These are phyloP conservation scores for Sclerotinia borealis DNA, from an alignment of 2,329 filamentous ascomycete species.

Conservation along the genomic window DNA sequence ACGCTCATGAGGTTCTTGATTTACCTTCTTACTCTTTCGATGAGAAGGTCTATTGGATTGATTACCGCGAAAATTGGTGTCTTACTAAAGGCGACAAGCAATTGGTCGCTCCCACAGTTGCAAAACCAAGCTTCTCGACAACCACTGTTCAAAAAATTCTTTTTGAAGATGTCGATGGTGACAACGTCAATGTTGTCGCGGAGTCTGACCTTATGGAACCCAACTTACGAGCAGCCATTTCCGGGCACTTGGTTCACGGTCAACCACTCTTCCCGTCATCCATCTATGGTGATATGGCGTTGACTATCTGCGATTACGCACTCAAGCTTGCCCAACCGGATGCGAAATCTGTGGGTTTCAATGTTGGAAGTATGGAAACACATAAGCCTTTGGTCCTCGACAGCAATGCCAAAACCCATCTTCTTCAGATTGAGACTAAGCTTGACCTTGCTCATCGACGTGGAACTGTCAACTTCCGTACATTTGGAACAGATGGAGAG, in stretches of 20 bases:
- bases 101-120: conserved; percentile 45
- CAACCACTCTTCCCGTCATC: conserved; percentile 43
- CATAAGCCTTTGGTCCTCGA: conserved; percentile 60
- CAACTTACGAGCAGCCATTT: conserved; percentile 35
- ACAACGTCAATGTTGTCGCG: conserved; percentile 44
- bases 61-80: conserved; percentile 60
- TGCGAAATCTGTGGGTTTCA: conserved; percentile 41
- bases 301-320: conserved; percentile 51
- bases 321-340: conserved; percentile 35
- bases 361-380: conserved; percentile 61
- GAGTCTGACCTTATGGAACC: conserved; percentile 47
- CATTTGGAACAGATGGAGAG: conserved; percentile 14
- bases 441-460: conserved; percentile 15
- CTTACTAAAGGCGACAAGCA: conserved; percentile 57
- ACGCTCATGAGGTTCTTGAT: conserved; percentile 51
- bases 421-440: conserved; percentile 19
- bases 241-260: conserved; percentile 53
- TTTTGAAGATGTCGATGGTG: conserved; percentile 45
- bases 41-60: conserved; percentile 60
- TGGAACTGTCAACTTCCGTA: conserved; percentile 17
- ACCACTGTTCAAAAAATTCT: conserved; percentile 34
- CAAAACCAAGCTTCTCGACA: conserved; percentile 43
- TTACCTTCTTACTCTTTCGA: conserved; percentile 63
- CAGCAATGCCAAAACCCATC: conserved; percentile 9
- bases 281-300: conserved; percentile 54